These are phyloP conservation scores for Xylaria sp. DNA, from an alignment of 2,329 filamentous ascomycete species.

Conservation along the genomic window DNA sequence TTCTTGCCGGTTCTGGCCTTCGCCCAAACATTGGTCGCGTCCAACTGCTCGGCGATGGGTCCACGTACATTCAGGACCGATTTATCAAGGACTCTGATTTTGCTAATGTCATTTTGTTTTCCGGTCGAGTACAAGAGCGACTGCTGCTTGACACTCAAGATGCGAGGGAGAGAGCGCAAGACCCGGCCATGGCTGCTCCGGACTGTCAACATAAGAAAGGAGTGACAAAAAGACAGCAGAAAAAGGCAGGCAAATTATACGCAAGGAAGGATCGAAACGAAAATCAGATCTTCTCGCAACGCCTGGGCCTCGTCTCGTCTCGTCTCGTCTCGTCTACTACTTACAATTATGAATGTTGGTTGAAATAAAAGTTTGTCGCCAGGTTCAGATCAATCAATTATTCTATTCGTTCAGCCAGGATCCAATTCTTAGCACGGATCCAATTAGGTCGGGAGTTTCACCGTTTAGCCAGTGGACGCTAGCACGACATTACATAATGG, in stretches of 20 bases:
- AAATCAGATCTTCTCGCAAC: background rate
- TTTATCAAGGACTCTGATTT: too few species aligned
- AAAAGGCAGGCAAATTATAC: background rate
- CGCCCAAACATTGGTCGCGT: constrained; percentile 20
- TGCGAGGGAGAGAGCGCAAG: constrained; percentile 12
- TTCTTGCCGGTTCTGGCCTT: background rate
- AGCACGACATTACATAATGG: too few species aligned
- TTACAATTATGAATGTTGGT: too few species aligned
- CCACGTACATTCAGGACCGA: constrained; percentile 1
- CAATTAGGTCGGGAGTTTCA: too few species aligned
- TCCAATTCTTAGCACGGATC: too few species aligned
- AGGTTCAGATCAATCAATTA: too few species aligned
- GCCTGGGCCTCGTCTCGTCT: too few species aligned
- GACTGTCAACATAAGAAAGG: constrained; percentile 27
- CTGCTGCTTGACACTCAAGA: constrained; percentile 2
- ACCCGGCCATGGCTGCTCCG: constrained; percentile 24
- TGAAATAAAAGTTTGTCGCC: too few species aligned
- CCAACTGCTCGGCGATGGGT: constrained; percentile 23
- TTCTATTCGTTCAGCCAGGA: too few species aligned
- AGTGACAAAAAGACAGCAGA: background rate
- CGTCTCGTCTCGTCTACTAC: too few species aligned
- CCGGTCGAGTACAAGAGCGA: constrained; percentile 5
- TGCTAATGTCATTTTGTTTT: background rate
- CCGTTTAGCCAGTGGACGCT: too few species aligned
- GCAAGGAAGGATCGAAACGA: background rate